Base-by-base conservation (phyloP, 2,329 filamentous ascomycete species). In the Chaetomium sp. region DNA sequence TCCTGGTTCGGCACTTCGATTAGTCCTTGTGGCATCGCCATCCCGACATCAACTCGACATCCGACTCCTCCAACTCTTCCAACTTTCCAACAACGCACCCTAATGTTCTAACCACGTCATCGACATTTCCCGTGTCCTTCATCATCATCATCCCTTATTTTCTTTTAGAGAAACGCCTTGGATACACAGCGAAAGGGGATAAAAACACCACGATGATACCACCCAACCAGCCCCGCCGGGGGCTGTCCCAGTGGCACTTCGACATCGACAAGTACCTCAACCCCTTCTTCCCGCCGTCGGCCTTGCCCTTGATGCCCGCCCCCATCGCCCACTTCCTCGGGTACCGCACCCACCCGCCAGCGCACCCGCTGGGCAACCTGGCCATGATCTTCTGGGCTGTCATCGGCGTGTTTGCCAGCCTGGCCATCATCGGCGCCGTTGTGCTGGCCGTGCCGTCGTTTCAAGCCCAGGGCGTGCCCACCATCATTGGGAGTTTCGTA, bases 241-340 rank as follows among this genome's bases (percentile, higher is more conserved):
- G 57, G 33, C 60, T 47, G 23, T 60, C 60, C 19, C 65, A 57
- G 38, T 83, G 81, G 78, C 81, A 88, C 72, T 87, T 96, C 76
- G 86, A 95, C 77, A 85, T 96, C 68, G 93, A 97, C 80, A 78
- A 77, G n/a, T 86, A 89, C 74, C 74, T 96, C 58, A 92, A 94
- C 74, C 89, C 83, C 2, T 81, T 87, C 66, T 73, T 96, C 27
- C 90, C 90, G 9, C 79, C 84, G 16, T 88, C 89, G 49, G 85
- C 84, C 70, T 83, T 91, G 74, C 78, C 83, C 31, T 78, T 80
- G 53, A 73, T 96, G 1, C 93, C 92, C 0, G 80, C 80, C 55
- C 83, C 84, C 0, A 73, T 95, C 23, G 84, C 90, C 23, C 84
- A 87, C 69, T 90, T 92, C 70, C 78, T 96, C 1, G 90, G 90